Evolutionary conservation across 1,284 basidiomycete genomes (phyloP).

Genomic region (Phellinidium pouzarii): DNA sequence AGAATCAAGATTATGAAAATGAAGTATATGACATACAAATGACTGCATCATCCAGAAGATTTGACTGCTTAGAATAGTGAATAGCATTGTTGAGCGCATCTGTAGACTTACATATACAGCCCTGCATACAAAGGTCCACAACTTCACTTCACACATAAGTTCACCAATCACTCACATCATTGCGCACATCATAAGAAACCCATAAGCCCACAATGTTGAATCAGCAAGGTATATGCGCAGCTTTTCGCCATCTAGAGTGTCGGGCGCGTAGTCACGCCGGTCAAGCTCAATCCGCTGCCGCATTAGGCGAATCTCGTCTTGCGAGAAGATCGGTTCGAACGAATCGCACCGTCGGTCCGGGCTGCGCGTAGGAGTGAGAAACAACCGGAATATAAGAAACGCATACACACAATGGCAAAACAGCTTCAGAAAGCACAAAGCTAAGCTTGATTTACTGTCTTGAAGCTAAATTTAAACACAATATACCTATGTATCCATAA

Average conservation of each 20-base stretch:
- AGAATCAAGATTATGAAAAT: no score
- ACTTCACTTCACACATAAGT: constrained; percentile 1
- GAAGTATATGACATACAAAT: no score
- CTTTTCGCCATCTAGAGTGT: constrained; percentile 30
- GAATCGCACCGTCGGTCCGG: constrained; percentile 31
- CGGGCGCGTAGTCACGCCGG: constrained; percentile 34
- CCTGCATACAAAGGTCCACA: not conserved
- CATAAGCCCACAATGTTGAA: constrained; percentile 36
- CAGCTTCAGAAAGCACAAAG: not conserved
- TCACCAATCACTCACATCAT: constrained; percentile 18
- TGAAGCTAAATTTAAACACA: not conserved
- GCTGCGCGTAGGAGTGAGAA: constrained; percentile 8
- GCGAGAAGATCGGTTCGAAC: constrained; percentile 32
- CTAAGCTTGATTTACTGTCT: not conserved
- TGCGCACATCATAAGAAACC: constrained; percentile 28
- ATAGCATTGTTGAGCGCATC: no score
- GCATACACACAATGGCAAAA: constrained; percentile 8
- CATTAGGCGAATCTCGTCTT: constrained; percentile 31
- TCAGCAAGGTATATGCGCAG: constrained; percentile 29
- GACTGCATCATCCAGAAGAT: no score
- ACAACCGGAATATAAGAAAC: not conserved
- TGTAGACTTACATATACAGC: constrained; percentile 1
- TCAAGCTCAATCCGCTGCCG: constrained; percentile 34
- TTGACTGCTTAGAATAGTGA: no score
- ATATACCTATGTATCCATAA: constrained; percentile 8